Conservation (phyloP, 75 land plant species). For the Chamaecyparis obtusa region DNA sequence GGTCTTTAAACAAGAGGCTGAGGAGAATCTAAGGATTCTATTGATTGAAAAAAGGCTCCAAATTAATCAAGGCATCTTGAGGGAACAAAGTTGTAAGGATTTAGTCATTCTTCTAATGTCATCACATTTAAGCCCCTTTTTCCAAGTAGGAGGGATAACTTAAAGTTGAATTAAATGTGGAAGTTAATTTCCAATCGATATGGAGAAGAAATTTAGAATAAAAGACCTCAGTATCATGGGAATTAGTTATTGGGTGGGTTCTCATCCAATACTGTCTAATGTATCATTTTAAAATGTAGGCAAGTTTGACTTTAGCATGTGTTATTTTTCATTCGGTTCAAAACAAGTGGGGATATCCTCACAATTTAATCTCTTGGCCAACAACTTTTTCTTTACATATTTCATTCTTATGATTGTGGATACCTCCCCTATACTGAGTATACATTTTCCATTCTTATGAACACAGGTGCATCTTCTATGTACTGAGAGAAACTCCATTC, state of each 20-base stretch:
- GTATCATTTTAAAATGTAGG: background rate
- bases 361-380: background rate
- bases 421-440: background rate
- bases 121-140: background rate
- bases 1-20: too few species aligned
- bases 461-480: background rate
- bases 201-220: background rate
- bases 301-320: background rate
- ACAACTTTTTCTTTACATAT: background rate
- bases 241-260: background rate
- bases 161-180: background rate
- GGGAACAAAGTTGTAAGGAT: too few species aligned
- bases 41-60: too few species aligned
- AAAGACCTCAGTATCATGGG: background rate
- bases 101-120: background rate
- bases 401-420: background rate
- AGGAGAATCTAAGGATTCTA: too few species aligned
- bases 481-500: background rate
- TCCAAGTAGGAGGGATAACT: background rate
- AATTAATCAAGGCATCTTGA: too few species aligned
- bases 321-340: background rate
- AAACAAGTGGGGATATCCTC: background rate
- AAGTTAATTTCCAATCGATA: background rate
- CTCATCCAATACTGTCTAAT: background rate
- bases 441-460: too few species aligned